A percentile compares a stretch with the other conserved stretches of the same genome.
Conservation (phyloP, 2,329 filamentous ascomycete genomes). For the Aspergillus amoenus region DNA sequence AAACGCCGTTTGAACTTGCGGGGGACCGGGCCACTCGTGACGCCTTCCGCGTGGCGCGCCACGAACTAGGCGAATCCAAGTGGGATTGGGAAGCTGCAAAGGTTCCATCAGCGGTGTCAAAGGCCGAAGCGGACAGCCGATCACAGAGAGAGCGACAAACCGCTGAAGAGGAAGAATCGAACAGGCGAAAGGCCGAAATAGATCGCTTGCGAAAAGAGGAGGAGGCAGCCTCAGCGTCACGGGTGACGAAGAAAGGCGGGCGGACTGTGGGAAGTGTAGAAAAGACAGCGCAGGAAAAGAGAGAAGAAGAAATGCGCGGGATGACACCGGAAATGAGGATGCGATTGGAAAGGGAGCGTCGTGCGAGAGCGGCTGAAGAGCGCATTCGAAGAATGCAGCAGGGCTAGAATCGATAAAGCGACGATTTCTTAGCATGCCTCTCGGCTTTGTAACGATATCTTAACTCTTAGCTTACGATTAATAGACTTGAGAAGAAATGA, state of each 20-base stretch:
- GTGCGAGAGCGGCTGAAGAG: conserved; percentile 89
- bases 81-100: conserved; percentile 78
- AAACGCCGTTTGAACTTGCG: conserved; percentile 80
- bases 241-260: conserved; percentile 55
- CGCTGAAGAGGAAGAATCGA: conserved; percentile 65
- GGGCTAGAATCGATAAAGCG: conserved; percentile 23
- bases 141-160: conserved; percentile 69
- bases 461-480: neutral
- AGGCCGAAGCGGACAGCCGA: conserved; percentile 68
- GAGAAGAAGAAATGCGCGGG: conserved; percentile 80
- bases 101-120: conserved; percentile 70
- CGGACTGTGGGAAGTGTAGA: conserved; percentile 58
- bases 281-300: conserved; percentile 76
- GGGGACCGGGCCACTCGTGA: conserved; percentile 84
- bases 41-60: conserved; percentile 84
- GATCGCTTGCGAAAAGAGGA: conserved; percentile 70
- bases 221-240: conserved; percentile 33
- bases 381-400: conserved; percentile 67
- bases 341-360: conserved; percentile 80
- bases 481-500: neutral
- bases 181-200: conserved; percentile 71
- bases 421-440: neutral
- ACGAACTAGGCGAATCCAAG: conserved; percentile 71
- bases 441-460: neutral
- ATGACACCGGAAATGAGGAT: conserved; percentile 84